A percentile compares a stretch with the other conserved stretches of the same genome.
phyloP scores from a whole-genome alignment of 2,329 filamentous ascomycete genomes.

The Cryphonectria carpinicola region DNA sequence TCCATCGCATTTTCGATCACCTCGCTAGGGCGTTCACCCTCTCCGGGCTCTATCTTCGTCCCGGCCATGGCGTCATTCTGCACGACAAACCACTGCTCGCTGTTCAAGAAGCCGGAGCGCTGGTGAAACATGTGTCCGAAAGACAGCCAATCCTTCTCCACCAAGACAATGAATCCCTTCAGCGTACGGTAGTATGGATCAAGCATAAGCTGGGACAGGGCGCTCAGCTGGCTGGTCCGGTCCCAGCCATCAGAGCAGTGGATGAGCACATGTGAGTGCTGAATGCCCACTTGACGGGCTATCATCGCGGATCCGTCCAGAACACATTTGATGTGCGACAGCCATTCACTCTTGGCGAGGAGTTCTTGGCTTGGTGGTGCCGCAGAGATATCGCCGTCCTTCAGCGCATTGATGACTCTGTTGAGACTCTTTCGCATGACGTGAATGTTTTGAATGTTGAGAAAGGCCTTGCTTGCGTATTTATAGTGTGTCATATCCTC shows the following conservation, averaged over 20 bases:
- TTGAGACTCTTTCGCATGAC: constrained; percentile 93
- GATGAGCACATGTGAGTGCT: constrained; percentile 92
- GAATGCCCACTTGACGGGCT: constrained; percentile 83
- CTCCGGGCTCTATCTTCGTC: constrained; percentile 63
- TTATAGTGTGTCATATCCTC: constrained; percentile 99
- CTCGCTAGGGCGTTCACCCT: constrained; percentile 66
- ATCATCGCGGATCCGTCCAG: constrained; percentile 85
- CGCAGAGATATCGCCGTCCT: constrained; percentile 86
- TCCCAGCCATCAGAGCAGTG: constrained; percentile 99
- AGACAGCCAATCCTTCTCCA: constrained; percentile 97
- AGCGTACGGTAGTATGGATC: constrained; percentile 95
- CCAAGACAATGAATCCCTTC: constrained; percentile 89
- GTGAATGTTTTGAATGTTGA: constrained; percentile 98
- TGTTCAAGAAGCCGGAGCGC: constrained; percentile 83
- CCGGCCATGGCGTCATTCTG: constrained; percentile 80
- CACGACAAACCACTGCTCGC: constrained; percentile 91
- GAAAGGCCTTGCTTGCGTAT: constrained; percentile 85
- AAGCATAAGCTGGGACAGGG: constrained; percentile 87
- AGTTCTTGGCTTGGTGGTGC: constrained; percentile 81
- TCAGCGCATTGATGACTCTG: constrained; percentile 85
- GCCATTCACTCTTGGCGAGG: constrained; percentile 83
- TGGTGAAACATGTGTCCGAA: constrained; percentile 98
- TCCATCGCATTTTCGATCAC: constrained; percentile 84
- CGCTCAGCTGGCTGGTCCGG: constrained; percentile 91
- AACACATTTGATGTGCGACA: constrained; percentile 84